Conservation (phyloP, 495 filamentous ascomycete genomes). For the Neurospora sp. region DNA sequence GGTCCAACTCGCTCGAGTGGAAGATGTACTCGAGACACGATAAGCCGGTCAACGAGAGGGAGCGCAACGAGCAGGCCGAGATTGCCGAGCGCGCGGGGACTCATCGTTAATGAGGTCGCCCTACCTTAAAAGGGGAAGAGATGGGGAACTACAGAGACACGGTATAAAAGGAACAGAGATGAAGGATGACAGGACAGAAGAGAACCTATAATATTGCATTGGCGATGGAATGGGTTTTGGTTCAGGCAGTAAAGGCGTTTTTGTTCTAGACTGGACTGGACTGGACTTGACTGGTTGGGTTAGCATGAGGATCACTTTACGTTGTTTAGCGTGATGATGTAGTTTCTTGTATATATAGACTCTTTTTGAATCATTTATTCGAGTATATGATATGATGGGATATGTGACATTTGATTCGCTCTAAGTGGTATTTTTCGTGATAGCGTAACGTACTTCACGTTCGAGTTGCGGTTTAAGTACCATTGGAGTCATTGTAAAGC, state of each 20-base stretch:
- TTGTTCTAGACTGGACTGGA: not conserved
- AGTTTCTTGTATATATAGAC: not conserved
- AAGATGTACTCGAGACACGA: slow-evolving; percentile 67
- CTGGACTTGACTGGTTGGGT: not conserved
- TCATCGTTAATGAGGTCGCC: not conserved
- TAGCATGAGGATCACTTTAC: not conserved
- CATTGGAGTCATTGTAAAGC: not conserved
- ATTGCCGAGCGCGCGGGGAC: not conserved
- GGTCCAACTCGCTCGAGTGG: slow-evolving; percentile 56
- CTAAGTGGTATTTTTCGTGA: not conserved
- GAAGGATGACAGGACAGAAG: not conserved
- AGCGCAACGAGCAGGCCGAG: not conserved
- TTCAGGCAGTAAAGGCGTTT: not conserved
- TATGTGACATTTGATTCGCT: not conserved
- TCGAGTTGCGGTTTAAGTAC: not conserved
- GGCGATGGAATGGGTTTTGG: not conserved
- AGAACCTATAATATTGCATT: not conserved
- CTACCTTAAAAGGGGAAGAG: too few species aligned
- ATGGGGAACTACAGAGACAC: too few species aligned
- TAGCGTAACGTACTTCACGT: not conserved
- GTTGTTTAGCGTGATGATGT: not conserved
- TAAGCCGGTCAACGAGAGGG: slow-evolving; percentile 20
- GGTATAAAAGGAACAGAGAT: not conserved
- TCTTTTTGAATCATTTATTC: not conserved
- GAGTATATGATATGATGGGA: not conserved